A percentile compares a stretch with the other conserved stretches of the same genome.
These are phyloP conservation scores for Blastobotrys muscicola DNA, from an alignment of 805 yeast species.

Conservation along the genomic window DNA sequence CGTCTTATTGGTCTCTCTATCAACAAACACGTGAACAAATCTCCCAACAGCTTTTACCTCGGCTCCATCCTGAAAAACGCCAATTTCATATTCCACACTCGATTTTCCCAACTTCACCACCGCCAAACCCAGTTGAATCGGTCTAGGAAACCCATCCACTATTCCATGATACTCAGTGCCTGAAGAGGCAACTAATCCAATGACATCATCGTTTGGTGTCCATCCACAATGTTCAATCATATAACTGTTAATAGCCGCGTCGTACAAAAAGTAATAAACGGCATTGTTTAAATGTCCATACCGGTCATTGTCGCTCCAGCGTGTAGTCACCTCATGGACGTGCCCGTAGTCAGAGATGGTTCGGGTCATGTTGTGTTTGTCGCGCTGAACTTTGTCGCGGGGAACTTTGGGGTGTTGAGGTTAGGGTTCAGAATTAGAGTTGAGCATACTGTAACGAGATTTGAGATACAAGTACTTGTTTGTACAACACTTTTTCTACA, in stretches of 20 bases:
- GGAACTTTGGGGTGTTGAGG: too few species aligned
- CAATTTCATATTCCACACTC: slow-evolving; percentile 23
- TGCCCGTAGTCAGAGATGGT: slow-evolving; percentile 14
- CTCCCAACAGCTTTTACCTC: slow-evolving; percentile 22
- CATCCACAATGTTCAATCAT: slow-evolving; percentile 16
- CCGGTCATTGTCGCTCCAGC: slow-evolving; percentile 23
- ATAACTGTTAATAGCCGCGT: slow-evolving; percentile 15
- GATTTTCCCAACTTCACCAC: slow-evolving; percentile 19
- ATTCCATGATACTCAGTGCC: slow-evolving; percentile 20
- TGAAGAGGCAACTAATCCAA: slow-evolving; percentile 22
- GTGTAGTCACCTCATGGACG: slow-evolving; percentile 10
- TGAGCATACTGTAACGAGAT: too few species aligned
- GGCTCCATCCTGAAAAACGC: slow-evolving; percentile 20
- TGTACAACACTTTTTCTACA: too few species aligned
- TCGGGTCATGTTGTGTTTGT: slow-evolving; percentile 6
- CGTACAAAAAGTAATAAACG: slow-evolving; percentile 19
- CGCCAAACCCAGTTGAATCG: slow-evolving; percentile 20
- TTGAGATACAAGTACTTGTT: too few species aligned
- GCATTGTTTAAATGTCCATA: slow-evolving; percentile 24
- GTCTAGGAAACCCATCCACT: slow-evolving; percentile 23
- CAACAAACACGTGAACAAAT: slow-evolving; percentile 23
- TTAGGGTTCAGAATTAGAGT: too few species aligned
- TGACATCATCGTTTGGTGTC: slow-evolving; percentile 12
- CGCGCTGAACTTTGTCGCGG: too few species aligned
- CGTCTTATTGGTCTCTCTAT: slow-evolving; percentile 17